Percentiles rank a stretch among this genome's conserved stretches.
phyloP scores from a whole-genome alignment of 495 filamentous ascomycete species.

The Astrocystis sublimbata region DNA sequence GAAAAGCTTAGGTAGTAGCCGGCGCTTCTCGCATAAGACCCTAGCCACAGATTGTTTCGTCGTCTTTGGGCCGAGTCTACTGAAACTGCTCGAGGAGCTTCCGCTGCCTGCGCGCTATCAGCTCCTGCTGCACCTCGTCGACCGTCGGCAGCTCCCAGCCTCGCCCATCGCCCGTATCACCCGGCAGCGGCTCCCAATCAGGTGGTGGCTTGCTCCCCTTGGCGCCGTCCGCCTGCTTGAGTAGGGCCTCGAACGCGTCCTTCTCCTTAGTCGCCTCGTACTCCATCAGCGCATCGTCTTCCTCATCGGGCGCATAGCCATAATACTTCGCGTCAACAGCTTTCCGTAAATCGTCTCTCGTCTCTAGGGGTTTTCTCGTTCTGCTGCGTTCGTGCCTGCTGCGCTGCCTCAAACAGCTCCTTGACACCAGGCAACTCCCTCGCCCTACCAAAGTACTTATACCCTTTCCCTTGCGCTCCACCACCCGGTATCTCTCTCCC shows the following conservation, averaged over 20 bases:
- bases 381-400: conserved; percentile 57
- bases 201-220: conserved; percentile 51
- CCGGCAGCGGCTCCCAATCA: conserved; percentile 84
- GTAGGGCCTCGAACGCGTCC: conserved; percentile 69
- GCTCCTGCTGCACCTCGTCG: conserved; percentile 90
- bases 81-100: conserved; percentile 67
- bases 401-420: conserved; percentile 87
- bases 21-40: too few relatives aligned
- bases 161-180: conserved; percentile 78
- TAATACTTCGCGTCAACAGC: conserved; percentile 94
- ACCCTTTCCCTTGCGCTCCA: conserved; percentile 59
- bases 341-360: conserved; percentile 67
- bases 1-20: too few relatives aligned
- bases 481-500: conserved; percentile 88
- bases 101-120: conserved; percentile 81
- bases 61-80: conserved; percentile 8
- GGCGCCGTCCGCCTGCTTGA: conserved; percentile 41
- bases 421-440: conserved; percentile 92
- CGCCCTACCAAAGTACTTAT: conserved; percentile 90
- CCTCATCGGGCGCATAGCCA: conserved; percentile 91
- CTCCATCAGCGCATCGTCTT: conserved; percentile 78
- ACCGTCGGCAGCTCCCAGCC: conserved; percentile 81
- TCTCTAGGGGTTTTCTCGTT: conserved; percentile 62
- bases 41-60: too few relatives aligned
- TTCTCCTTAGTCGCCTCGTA: conserved; percentile 86